These are phyloP conservation scores for Phytophthora idaei DNA, from an alignment of 352 stramenopile species.

Conservation along the genomic window DNA sequence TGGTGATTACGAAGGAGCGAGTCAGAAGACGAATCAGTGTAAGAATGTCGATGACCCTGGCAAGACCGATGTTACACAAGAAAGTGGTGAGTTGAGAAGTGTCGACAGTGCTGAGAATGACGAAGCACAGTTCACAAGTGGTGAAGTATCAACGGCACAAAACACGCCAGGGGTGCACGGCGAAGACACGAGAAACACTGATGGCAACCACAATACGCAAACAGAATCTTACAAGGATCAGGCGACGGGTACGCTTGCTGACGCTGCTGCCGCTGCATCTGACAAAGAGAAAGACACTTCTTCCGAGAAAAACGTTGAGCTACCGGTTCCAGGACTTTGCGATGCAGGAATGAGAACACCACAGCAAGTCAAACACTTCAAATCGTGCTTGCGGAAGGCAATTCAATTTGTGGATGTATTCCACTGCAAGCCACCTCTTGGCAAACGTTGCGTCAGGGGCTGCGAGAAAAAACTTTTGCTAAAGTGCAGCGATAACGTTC, in stretches of 20 bases:
- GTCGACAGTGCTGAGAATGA: not conserved
- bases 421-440: conserved; percentile 53
- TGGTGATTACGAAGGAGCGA: not conserved
- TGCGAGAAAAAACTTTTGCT: conserved; percentile 54
- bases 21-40: not conserved
- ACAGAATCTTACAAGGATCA: not conserved
- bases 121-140: not conserved
- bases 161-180: not conserved
- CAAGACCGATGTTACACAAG: not conserved
- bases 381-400: conserved; percentile 55
- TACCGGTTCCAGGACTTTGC: conserved; percentile 51
- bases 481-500: conserved; percentile 51
- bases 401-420: conserved; percentile 69
- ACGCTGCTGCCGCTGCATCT: not conserved
- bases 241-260: not conserved
- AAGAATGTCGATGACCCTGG: not conserved
- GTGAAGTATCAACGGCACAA: not conserved
- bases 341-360: conserved; percentile 54
- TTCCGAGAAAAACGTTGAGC: conserved; percentile 11
- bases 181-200: not conserved
- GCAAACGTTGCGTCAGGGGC: conserved; percentile 45
- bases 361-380: conserved; percentile 59
- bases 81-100: not conserved
- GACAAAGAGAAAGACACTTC: conserved; percentile 3
- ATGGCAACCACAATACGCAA: not conserved